Conservation (phyloP, 2,329 filamentous ascomycete genomes). For the Cladosporium sp. region DNA sequence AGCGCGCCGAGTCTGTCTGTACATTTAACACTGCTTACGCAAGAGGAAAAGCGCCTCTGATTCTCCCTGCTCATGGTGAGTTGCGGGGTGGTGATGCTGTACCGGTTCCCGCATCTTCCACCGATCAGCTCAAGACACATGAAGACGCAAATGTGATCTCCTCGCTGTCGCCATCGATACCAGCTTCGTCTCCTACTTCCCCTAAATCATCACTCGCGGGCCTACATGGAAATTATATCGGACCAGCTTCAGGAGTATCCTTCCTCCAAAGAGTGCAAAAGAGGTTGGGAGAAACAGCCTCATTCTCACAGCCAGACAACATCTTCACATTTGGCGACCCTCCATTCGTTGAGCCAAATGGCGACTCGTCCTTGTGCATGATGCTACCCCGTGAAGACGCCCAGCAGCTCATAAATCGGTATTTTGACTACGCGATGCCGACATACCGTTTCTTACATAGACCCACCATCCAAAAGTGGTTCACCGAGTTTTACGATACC, state of each 20-base stretch:
- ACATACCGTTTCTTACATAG: constrained; percentile 43
- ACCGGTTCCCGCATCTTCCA: neutral
- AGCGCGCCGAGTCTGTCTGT: constrained; percentile 32
- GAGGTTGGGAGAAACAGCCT: constrained; percentile 35
- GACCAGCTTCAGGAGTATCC: constrained; percentile 24
- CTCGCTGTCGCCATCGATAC: neutral
- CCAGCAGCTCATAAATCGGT: constrained; percentile 32
- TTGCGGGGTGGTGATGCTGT: too few species aligned
- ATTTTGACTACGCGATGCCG: constrained; percentile 42
- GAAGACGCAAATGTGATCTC: neutral
- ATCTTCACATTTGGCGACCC: constrained; percentile 51
- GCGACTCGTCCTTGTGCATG: constrained; percentile 37
- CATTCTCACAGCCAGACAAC: constrained; percentile 34
- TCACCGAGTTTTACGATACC: constrained; percentile 21
- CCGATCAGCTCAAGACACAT: neutral
- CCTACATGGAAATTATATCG: constrained; percentile 24
- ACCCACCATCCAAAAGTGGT: constrained; percentile 38
- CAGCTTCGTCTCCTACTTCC: neutral
- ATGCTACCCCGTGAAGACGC: constrained; percentile 34
- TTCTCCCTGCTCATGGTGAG: constrained; percentile 31
- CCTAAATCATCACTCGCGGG: constrained; percentile 11
- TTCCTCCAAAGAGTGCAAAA: constrained; percentile 50
- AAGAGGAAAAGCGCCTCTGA: constrained; percentile 31
- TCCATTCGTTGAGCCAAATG: constrained; percentile 41
- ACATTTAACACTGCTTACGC: constrained; percentile 49